These are phyloP conservation scores for Trichosanthes cucumerina DNA, from an alignment of 306 rosid genomes.

Conservation along the genomic window DNA sequence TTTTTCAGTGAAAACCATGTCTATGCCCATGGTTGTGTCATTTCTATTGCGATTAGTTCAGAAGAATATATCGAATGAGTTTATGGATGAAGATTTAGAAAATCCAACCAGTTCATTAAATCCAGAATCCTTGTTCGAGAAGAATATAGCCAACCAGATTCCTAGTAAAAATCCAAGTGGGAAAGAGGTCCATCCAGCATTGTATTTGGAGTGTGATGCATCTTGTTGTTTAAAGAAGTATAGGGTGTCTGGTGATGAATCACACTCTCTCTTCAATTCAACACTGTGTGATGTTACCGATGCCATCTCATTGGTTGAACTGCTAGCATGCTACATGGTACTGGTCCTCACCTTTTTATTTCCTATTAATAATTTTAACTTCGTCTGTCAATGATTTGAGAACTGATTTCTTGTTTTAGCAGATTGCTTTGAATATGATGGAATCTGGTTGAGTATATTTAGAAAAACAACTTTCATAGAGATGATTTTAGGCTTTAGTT, in stretches of 20 bases:
- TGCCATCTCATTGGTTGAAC: conserved; percentile 70
- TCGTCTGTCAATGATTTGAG: background rate
- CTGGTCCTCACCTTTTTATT: conserved; percentile 1
- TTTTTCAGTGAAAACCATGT: conserved; percentile 40
- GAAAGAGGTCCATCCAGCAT: conserved; percentile 1
- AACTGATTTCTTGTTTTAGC: background rate
- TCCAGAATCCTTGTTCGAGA: conserved; percentile 16
- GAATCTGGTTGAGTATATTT: background rate
- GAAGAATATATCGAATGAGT: conserved; percentile 13
- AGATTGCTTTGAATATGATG: background rate
- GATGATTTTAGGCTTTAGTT: background rate
- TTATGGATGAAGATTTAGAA: conserved; percentile 4
- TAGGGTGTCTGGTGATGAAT: conserved; percentile 21
- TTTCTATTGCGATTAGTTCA: conserved; percentile 47
- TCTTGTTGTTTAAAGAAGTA: conserved; percentile 29
- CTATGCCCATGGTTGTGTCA: conserved; percentile 36
- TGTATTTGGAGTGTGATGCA: conserved; percentile 20
- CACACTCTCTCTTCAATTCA: conserved; percentile 12
- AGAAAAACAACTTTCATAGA: background rate
- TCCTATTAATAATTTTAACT: conserved; percentile 10
- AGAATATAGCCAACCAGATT: conserved; percentile 13
- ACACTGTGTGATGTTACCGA: conserved; percentile 34
- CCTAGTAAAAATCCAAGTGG: conserved; percentile 1
- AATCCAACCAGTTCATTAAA: conserved; percentile 18
- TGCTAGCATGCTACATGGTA: conserved; percentile 64